Conservation (phyloP, 352 stramenopile genomes). For the Thalassiosira mediterranea region DNA sequence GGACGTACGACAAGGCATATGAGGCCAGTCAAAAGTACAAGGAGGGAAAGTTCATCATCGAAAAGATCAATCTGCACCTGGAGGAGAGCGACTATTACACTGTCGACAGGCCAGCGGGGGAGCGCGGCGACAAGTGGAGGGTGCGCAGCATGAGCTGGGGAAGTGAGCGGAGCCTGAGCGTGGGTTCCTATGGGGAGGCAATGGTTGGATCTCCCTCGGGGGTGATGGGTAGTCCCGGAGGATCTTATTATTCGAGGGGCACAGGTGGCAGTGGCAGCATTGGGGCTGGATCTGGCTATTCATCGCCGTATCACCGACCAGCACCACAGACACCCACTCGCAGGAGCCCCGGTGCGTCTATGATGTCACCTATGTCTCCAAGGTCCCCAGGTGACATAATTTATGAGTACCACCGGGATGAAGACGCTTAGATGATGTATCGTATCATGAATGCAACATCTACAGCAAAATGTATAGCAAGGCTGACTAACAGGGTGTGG, state of each 20-base stretch:
- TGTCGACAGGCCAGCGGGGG: constrained; percentile 65
- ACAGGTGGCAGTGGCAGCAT: constrained; percentile 7
- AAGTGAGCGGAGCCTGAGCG: constrained; percentile 35
- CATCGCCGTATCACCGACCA: neutral
- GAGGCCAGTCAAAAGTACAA: constrained; percentile 95
- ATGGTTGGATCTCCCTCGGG: neutral
- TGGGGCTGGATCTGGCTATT: neutral
- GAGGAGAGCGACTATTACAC: constrained; percentile 75
- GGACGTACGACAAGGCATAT: constrained; percentile 94
- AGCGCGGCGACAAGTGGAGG: constrained; percentile 67
- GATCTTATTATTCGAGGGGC: constrained; percentile 2
- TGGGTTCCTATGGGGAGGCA: constrained; percentile 18
- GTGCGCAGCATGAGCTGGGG: constrained; percentile 72
- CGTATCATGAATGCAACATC: neutral
- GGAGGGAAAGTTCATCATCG: constrained; percentile 95
- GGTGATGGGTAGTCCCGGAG: neutral
- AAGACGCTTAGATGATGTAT: neutral
- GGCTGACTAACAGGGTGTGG: neutral
- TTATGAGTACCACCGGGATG: constrained; percentile 48
- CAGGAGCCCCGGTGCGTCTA: constrained; percentile 2
- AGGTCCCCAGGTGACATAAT: constrained; percentile 47
- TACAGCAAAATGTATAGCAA: neutral
- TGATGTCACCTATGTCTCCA: constrained; percentile 21
- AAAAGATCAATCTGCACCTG: constrained; percentile 90
- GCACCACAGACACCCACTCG: neutral